A percentile compares a stretch with the other conserved stretches of the same genome.
Evolutionary conservation across 257 asterid genomes (phyloP).

Genomic region (Lithospermum erythrorhizon): DNA sequence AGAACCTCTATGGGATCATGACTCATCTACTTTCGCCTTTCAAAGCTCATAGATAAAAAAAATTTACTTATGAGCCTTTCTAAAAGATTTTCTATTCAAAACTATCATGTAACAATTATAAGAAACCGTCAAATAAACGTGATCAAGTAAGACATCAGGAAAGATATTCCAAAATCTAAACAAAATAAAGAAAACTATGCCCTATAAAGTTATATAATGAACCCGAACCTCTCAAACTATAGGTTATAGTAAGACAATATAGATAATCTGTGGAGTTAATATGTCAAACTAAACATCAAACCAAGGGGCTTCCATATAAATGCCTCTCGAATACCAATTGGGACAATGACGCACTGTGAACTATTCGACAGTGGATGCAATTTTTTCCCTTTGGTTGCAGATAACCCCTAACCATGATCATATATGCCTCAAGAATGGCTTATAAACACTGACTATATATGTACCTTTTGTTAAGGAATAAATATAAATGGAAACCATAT

Average conservation of each 20-base stretch:
- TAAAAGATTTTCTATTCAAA: background rate
- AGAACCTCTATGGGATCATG: background rate
- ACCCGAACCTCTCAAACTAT: too few species aligned
- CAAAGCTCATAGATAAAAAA: background rate
- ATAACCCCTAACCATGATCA: constrained; percentile 92
- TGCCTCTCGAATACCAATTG: constrained; percentile 93
- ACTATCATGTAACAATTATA: too few species aligned
- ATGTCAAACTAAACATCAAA: constrained; percentile 52
- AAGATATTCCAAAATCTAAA: background rate
- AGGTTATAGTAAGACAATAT: background rate
- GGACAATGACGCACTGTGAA: constrained; percentile 77
- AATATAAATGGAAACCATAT: constrained; percentile 1
- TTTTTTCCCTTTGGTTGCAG: constrained; percentile 65
- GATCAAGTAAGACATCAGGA: background rate
- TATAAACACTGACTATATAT: constrained; percentile 51
- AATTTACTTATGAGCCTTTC: background rate
- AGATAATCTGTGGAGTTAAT: constrained; percentile 9
- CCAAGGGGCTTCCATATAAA: constrained; percentile 46
- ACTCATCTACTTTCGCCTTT: background rate
- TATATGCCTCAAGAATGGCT: constrained; percentile 88
- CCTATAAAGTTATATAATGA: too few species aligned
- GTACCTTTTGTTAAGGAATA: background rate
- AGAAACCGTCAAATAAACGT: background rate
- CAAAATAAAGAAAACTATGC: background rate
- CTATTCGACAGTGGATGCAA: constrained; percentile 60